Conservation (phyloP, 495 filamentous ascomycete genomes). For the Cladorrhinum samala region DNA sequence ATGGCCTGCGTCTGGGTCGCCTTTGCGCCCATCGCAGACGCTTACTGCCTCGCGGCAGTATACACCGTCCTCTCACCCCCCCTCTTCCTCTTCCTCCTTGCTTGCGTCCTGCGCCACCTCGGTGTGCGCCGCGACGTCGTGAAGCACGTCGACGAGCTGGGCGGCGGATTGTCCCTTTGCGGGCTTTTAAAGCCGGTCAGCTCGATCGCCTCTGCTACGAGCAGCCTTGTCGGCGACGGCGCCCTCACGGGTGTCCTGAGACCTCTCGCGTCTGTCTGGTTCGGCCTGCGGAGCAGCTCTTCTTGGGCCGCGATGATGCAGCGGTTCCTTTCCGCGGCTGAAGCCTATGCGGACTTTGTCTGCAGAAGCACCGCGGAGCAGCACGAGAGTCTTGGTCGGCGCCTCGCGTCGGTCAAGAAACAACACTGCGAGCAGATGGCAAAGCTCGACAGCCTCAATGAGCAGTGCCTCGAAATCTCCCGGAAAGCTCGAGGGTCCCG, state of each 20-base stretch:
- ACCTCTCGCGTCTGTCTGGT: background rate
- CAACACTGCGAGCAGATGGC: background rate
- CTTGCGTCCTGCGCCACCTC: background rate
- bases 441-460: constrained; percentile 3
- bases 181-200: no score
- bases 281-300: background rate
- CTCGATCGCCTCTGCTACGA: no score
- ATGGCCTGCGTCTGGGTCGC: background rate
- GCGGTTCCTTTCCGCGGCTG: background rate
- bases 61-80: background rate
- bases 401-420: background rate
- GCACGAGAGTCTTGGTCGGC: background rate
- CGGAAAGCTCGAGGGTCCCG: background rate
- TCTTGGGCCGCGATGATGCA: background rate
- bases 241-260: background rate
- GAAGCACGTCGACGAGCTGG: background rate
- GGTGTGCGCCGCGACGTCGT: background rate
- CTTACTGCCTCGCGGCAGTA: background rate
- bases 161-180: background rate
- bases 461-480: background rate
- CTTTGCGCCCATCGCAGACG: background rate
- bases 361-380: background rate
- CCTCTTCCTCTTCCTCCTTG: background rate
- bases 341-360: constrained; percentile 4
- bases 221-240: background rate